Base-by-base conservation (phyloP, 2,329 filamentous ascomycete genomes). In the Paecilomyces sp. region DNA sequence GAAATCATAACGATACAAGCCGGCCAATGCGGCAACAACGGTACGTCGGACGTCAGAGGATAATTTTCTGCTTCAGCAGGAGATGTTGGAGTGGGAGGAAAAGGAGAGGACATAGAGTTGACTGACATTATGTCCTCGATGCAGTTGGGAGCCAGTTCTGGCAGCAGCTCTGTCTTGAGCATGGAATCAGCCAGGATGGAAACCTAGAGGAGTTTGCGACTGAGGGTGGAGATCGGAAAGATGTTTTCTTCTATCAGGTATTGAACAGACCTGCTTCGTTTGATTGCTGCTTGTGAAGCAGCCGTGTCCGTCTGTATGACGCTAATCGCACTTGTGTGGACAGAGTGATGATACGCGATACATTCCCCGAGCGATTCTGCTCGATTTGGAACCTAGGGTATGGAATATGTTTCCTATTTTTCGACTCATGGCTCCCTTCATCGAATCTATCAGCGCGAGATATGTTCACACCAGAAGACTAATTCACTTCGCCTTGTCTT, bases 1-100 rank as follows among this genome's bases (percentile, higher is more conserved):
- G 94, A 99, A 85, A 99, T 99, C 71, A 99, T 99, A 78, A 99
- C 95, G 63, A 89, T 99, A 70, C 94, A 99, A 80, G 93, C 95
- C 66, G 94, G 94, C 84, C 94, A 97, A 79, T 97, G 94, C 84
- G 94, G 93, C 85, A 97, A 97, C 81, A 97, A 92, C 86, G 93
- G 92, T 96, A 75, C 82, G 90, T 89, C 59, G 58, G 55, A 55
- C 58, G 3, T 52, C 30, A 33, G 30, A 54, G 33, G 28, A 2
- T 15, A 7, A 4, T n/a, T 18, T 41, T 30, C 31, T 33, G 31
- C 31, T 33, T 11, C 31, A 33, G 8, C 31, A 33, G 28, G 15
- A 18, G 56, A 30, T 13, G 6, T 65, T 57, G 33, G 24, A 66
- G 64, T 59, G 60, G 62, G 9, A 63, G 63, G 56, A 55, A 24